Evolutionary conservation across 352 stramenopile genomes (phyloP), one percentile per base, ranked within the genome.

Genomic region (Phytophthora parvispora): DNA sequence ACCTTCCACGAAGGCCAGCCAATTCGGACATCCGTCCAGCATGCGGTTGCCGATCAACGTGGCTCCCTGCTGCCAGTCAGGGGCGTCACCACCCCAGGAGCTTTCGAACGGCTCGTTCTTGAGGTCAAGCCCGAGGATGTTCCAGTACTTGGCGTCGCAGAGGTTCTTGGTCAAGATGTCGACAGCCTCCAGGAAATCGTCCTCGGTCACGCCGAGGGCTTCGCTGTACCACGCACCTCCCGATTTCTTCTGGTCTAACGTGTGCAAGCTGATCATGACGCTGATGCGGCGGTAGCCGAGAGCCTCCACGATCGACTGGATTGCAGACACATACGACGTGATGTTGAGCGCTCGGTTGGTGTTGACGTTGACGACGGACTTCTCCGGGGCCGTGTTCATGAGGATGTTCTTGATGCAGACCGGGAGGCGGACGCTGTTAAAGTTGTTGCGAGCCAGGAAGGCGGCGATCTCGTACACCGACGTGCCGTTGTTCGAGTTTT

Each of bases 401-500:
- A 92, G 47, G 40, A 90, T 78, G 32, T 74, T 85, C 63, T 80
- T 80, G 67, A 90, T 86, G 61, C 83, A 89, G 2, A 90, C 66
- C 0, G 84, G 84, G 0, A 92, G 40, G 28, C 84, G 84, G 3
- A 91, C 78, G 16, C 69, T 83, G 59, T 92, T 91, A 62, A 85
- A 91, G 25, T 91, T 92, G 83, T 92, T 92, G 7, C 73, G 69
- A 7, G 79, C 58, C 31, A 92, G 51, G 67, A 91, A 92, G 1
- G 74, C 77, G 1, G 82, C 80, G 40, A 92, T 67, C 43, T 92
- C 78, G 36, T 92, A 92, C 61, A 80, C 86, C 0, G 87, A 92
- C 2, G 87, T 94, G 49, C 84, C 87, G 29, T 93, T 94, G 16
- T 89, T 57, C 40, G 63, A 75, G 67, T 95, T 95, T 48, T 90